phyloP scores from a whole-genome alignment of 1,139 yeast genomes.

The Debaryomyces robertsiae region DNA sequence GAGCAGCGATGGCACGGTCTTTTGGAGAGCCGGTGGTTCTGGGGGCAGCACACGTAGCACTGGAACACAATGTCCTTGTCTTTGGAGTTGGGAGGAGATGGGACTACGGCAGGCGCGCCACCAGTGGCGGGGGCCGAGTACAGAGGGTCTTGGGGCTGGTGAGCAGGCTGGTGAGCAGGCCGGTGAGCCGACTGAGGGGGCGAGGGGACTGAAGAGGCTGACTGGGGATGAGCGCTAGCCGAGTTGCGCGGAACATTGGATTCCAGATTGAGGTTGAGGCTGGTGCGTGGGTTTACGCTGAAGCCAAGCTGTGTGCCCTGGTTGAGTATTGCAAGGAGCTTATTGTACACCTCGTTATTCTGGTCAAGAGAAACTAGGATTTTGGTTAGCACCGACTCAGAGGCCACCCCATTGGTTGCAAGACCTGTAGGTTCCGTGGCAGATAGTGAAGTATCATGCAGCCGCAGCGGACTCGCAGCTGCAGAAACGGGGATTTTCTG shows the following conservation, averaged over 20 bases:
- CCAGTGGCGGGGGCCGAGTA: not conserved
- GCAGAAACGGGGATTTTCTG: not conserved
- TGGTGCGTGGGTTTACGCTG: no score
- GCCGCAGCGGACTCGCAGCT: not conserved
- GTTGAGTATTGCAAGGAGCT: constrained; percentile 14
- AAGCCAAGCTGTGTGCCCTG: no score
- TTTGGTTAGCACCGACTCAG: constrained; percentile 8
- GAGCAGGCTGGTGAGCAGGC: not conserved
- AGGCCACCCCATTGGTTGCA: not conserved
- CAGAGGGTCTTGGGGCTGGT: not conserved
- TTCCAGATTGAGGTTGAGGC: not conserved
- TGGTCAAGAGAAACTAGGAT: constrained; percentile 12
- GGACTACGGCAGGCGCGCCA: not conserved
- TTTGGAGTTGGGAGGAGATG: constrained; percentile 1
- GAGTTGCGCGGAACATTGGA: no score
- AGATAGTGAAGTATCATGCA: not conserved
- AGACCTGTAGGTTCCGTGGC: not conserved
- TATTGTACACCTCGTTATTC: constrained; percentile 19
- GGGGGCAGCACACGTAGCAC: constrained; percentile 21
- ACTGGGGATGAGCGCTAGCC: no score
- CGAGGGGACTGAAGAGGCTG: no score
- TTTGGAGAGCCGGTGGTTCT: constrained; percentile 10
- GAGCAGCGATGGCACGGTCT: constrained; percentile 22
- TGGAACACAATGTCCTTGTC: constrained; percentile 21
- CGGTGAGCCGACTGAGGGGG: not conserved